These are phyloP conservation scores for Salix koriyanagi DNA, from an alignment of 345 rosid genomes.

Conservation along the genomic window DNA sequence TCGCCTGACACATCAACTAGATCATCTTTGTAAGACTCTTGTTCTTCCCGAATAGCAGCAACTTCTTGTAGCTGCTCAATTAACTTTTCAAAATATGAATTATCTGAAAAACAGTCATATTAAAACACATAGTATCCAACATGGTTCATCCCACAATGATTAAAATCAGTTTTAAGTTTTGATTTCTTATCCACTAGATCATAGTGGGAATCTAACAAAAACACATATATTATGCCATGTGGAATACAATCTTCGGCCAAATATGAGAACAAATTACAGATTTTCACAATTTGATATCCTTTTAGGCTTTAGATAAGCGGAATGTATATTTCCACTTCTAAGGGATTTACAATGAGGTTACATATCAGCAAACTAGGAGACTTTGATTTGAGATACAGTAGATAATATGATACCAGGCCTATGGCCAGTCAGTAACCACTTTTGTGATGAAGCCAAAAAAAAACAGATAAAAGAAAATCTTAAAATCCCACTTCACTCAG, in stretches of 20 bases:
- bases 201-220: not conserved
- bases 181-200: not conserved
- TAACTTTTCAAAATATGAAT: constrained; percentile 51
- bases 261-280: not conserved
- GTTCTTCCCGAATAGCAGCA: constrained; percentile 35
- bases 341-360: not conserved
- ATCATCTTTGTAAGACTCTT: constrained; percentile 34
- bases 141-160: not conserved
- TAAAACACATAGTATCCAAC: not conserved
- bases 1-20: constrained; percentile 29
- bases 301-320: not conserved
- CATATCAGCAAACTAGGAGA: not conserved
- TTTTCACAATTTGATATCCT: not conserved
- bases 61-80: constrained; percentile 52
- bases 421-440: not conserved
- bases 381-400: not conserved
- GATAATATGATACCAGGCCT: not conserved
- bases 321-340: not conserved
- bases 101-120: constrained; percentile 39
- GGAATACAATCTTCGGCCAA: not conserved
- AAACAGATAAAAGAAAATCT: too few relatives aligned
- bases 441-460: not conserved
- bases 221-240: not conserved
- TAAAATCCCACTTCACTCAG: not conserved
- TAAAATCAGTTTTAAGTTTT: not conserved